Evolutionary conservation across 805 yeast genomes (phyloP).

Genomic region (Ogataea ganodermae): DNA sequence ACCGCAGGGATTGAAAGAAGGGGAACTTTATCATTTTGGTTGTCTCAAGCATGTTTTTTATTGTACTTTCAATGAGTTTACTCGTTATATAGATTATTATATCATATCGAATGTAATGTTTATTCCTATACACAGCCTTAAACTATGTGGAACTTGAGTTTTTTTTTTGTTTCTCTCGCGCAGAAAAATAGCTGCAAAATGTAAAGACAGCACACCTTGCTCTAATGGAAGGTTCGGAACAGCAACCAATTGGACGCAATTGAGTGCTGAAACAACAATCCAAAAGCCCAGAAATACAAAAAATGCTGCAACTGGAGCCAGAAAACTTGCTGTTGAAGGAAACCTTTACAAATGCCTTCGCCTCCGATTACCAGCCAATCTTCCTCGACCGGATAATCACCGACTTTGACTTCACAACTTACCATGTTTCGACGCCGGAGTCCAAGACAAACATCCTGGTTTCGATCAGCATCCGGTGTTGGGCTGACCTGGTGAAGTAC

Average conservation of each 20-base stretch:
- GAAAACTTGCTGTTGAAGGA: conserved; percentile 81
- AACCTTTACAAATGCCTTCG: conserved; percentile 71
- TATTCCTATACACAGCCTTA: too few relatives aligned
- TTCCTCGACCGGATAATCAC: conserved; percentile 83
- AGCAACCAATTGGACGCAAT: neutral
- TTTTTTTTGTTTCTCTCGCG: neutral
- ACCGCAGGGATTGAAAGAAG: neutral
- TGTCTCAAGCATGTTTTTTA: too few relatives aligned
- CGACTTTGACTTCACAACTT: conserved; percentile 95
- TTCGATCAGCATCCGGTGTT: conserved; percentile 75
- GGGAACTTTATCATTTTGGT: neutral
- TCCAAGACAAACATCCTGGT: conserved; percentile 63
- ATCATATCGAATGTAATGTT: too few relatives aligned
- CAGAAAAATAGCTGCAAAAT: neutral
- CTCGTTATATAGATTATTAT: neutral
- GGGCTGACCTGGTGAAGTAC: conserved; percentile 68
- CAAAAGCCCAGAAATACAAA: neutral
- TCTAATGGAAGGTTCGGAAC: neutral
- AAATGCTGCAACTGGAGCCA: conserved; percentile 83
- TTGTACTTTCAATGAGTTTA: neutral
- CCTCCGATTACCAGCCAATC: conserved; percentile 47
- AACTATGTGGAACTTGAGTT: too few relatives aligned
- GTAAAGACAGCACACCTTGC: conserved; percentile 2
- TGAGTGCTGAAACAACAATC: neutral
- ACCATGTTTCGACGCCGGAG: conserved; percentile 88